Percentiles rank a stretch among this genome's conserved stretches.
These are phyloP conservation scores for Hypseocharis bilobata DNA, from an alignment of 441 rosid genomes.

Conservation along the genomic window DNA sequence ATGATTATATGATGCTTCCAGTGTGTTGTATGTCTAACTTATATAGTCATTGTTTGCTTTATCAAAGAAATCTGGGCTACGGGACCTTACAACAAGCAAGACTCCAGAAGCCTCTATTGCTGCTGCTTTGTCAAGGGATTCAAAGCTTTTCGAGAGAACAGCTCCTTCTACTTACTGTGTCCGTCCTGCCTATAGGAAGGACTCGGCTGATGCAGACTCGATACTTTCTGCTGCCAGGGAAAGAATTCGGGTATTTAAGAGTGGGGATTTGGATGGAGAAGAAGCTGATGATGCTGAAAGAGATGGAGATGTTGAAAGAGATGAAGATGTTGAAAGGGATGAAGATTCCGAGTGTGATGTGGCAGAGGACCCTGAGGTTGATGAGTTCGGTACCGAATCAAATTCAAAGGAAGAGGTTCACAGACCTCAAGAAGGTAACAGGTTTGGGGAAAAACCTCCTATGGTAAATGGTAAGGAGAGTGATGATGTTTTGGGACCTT, in stretches of 20 bases:
- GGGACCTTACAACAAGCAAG: constrained; percentile 80
- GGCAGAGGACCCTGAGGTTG: constrained; percentile 62
- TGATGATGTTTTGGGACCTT: constrained; percentile 28
- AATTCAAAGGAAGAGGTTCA: constrained; percentile 31
- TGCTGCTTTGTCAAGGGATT: constrained; percentile 81
- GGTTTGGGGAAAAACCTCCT: constrained; percentile 21
- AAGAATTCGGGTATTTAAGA: constrained; percentile 56
- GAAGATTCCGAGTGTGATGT: constrained; percentile 74
- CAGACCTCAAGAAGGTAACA: constrained; percentile 29
- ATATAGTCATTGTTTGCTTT: constrained; percentile 7
- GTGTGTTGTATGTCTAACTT: background rate
- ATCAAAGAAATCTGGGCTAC: constrained; percentile 62
- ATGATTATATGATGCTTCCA: background rate
- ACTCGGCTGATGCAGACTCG: constrained; percentile 51
- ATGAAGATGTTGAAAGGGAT: constrained; percentile 76
- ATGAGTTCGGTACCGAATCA: constrained; percentile 55
- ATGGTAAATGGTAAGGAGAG: constrained; percentile 36
- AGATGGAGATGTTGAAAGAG: constrained; percentile 63
- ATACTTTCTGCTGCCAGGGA: constrained; percentile 68
- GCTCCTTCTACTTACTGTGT: constrained; percentile 91
- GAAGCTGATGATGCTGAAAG: constrained; percentile 81
- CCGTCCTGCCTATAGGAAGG: constrained; percentile 67
- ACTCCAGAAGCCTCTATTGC: constrained; percentile 89
- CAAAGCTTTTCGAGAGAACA: constrained; percentile 77
- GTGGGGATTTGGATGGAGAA: constrained; percentile 57